Evolutionary conservation across 2,329 filamentous ascomycete genomes (phyloP).

Genomic region (Xylaria hypoxylon): DNA sequence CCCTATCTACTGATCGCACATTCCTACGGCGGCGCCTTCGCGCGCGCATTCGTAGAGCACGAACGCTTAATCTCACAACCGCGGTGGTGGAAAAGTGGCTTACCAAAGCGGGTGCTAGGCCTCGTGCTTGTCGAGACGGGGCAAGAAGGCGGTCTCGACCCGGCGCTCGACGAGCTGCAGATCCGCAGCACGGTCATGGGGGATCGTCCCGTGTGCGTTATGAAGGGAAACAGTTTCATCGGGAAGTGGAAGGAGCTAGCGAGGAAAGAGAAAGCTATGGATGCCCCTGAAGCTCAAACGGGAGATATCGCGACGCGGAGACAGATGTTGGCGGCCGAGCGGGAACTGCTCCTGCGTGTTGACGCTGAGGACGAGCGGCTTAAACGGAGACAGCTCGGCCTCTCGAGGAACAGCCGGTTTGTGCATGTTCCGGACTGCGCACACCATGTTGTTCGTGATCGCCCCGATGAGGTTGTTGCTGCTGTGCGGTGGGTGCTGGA

Average conservation of each 20-base stretch:
- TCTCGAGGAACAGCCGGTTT: slow-evolving; percentile 41
- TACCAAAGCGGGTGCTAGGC: slow-evolving; percentile 36
- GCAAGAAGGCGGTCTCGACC: slow-evolving; percentile 48
- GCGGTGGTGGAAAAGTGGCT: background rate
- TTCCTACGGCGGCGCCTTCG: slow-evolving; percentile 50
- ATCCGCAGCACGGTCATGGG: slow-evolving; percentile 39
- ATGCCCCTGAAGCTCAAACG: slow-evolving; percentile 3
- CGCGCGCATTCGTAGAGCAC: slow-evolving; percentile 44
- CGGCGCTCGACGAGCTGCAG: slow-evolving; percentile 41
- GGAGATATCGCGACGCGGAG: slow-evolving; percentile 17
- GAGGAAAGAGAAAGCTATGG: slow-evolving; percentile 28
- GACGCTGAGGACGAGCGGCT: slow-evolving; percentile 47
- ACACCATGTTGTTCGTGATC: slow-evolving; percentile 46
- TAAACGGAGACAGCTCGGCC: slow-evolving; percentile 46
- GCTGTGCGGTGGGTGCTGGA: slow-evolving; percentile 48
- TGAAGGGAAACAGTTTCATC: slow-evolving; percentile 45
- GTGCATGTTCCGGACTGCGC: slow-evolving; percentile 46
- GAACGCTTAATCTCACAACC: background rate
- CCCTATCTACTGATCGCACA: slow-evolving; percentile 49
- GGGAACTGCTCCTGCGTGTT: slow-evolving; percentile 40
- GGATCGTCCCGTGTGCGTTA: slow-evolving; percentile 44
- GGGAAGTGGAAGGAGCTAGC: slow-evolving; percentile 41
- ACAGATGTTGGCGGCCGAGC: slow-evolving; percentile 23
- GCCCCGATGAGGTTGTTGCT: slow-evolving; percentile 44
- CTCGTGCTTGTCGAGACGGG: slow-evolving; percentile 49